Evolutionary conservation across 192 early-diverging fungal genomes (phyloP), one percentile per base, ranked within the genome.

Genomic region (Coemansia sp.): DNA sequence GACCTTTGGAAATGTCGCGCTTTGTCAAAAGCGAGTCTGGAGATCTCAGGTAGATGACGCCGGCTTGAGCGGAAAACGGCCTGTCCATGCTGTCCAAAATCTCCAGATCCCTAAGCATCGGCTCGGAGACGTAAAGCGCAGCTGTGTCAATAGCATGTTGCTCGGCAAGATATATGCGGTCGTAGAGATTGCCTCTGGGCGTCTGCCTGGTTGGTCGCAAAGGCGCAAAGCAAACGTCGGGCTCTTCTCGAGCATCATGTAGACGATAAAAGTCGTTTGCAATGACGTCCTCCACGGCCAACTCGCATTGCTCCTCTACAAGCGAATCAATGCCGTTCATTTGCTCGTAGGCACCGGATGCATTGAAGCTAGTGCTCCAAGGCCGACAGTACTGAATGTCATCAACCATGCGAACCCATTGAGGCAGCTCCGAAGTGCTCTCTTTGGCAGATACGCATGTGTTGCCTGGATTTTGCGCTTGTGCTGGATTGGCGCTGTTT

Each of bases 31-130:
- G 55, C 31, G 61, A 69, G 14, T 69, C 53, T 11, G 43, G 49
- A 38, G 73, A 77, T n/a, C 60, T 47, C 30, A 77, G 35, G 30
- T 77, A 77, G 1, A 77, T 50, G 7, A 77, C 30, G 3, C 66
- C 73, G 1, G 63, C 53, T 15, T 65, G 55, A 3, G 73, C 67
- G 1, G 53, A 56, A 22, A 69, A 77, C 8, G 73, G 73, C 4
- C 45, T 39, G 19, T 58, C 62, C n/a, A 69, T 37, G 36, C 68
- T 59, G 34, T 77, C 73, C 2, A 77, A 63, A 25, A 35, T 34
- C 22, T 69, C 73, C 29, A 77, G 21, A 4, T 68, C 62, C 1
- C 39, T 31, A 5, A 77, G 55, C 50, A 77, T 53, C 9, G 56
- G 21, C 23, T 69, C 58, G 9, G 49, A 35, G 3, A 62, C 46